Evolutionary conservation across 2,329 filamentous ascomycete genomes (phyloP), one percentile per base, ranked within the genome.

Genomic region (Trichoderma sp.): DNA sequence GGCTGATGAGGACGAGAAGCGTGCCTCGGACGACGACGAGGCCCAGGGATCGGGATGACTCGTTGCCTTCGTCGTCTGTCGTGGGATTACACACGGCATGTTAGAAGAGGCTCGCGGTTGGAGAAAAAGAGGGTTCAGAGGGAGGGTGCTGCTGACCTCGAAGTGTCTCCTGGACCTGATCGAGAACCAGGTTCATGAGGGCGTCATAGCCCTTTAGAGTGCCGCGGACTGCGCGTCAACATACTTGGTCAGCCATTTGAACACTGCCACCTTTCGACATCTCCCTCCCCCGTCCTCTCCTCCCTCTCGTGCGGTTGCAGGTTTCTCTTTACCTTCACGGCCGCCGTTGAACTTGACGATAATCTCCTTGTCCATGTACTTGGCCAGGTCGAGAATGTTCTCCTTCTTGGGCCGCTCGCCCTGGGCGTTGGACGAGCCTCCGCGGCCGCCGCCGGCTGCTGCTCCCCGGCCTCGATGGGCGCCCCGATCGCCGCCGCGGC

Each of bases 301-400:
- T 17, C 17, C 34, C 5, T 47, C 2, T 47, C 17, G 6, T 7
- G 14, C 12, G 7, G 19, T 6, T 7, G 7, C 1, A 19, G n/a
- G n/a, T 2, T 7, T 7, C 9, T n/a, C 34, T 83, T 67, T 75
- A 95, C 93, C 91, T 83, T 97, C 93, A 67, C 94, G 83, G 1
- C 95, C 95, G 48, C 95, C 95, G 74, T 92, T 97, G 78, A 99
- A 98, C 80, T 98, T 98, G 76, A 99, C 93, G 10, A 86, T 90
- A 71, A 99, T 92, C 75, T 90, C 85, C 85, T 97, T 96, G 78
- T 99, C 93, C 90, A 97, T 93, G 79, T 98, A 99, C 81, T 97
- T 97, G 75, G 84, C 88, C 73, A 99, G 79, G 75, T 99, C 94
- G 62, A 99, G 86, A 73, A 99, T 99, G 77, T 97, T 98, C 80